Base-by-base conservation (phyloP, 2,329 filamentous ascomycete genomes). In the Ceratocystis huliohia region DNA sequence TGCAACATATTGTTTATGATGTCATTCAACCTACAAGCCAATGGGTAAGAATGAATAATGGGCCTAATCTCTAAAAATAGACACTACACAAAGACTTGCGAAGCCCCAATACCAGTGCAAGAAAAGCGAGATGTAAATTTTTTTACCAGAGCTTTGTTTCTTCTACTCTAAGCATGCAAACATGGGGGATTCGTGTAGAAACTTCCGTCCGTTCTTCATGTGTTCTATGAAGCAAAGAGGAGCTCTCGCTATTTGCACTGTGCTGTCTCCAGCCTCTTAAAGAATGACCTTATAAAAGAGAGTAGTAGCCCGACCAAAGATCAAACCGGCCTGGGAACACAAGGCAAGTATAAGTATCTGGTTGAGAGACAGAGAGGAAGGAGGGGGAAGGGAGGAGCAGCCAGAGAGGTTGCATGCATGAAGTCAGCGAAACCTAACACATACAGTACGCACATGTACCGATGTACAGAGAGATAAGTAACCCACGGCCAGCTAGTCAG, bases 351-450 rank as follows among this genome's bases (percentile, higher is more conserved):
- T 41, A 41, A 13, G 37, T 41, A 41, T 41, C 37, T 41, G 37
- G 37, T 15, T 41, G 13, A 41, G 37, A 41, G 37, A 41, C 13
- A 41, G 13, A 41, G 37, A 41, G 37, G 37, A 41, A 41, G 37
- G 37, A 41, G 37, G 13, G 37, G 37, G 37, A 5, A 41, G 37
- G 10, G 37, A 13, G 37, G 37, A 41, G 7, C 28, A 5, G 50
- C 22, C 1, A 37, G 56, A 59, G 28, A 59, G 56, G 28, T 59
- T 59, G 17, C 28, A 59, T 59, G 56, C 56, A 59, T 59, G 28
- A 59, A 59, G 17, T 33, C 56, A 59, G 56, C 56, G 56, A 59
- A 59, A 59, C 15, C 56, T 28, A 59, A 59, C 30, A 17, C 22
- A 30, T n/a, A 59, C 30, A 28, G 33, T 30, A 59, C 22, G 17